Evolutionary conservation across 306 rosid genomes (phyloP), one percentile per base, ranked within the genome.

Genomic region (Inga oerstediana): DNA sequence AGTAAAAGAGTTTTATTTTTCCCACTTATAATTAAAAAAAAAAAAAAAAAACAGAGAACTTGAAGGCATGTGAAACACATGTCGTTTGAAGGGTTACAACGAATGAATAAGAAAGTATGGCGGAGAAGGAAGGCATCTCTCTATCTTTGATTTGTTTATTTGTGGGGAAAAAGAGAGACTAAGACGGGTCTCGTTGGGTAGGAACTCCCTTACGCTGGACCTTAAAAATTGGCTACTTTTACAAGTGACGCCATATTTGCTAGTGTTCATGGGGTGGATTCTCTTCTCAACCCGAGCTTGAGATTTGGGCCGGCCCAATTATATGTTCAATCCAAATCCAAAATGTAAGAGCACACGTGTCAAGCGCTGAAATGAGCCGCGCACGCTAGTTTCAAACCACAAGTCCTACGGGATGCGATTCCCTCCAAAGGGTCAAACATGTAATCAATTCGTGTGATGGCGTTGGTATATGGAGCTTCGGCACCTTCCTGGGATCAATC

Each of bases 351-450:
- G 22, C 8, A 19, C 62, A 54, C 62, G 62, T 19, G 62, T 54
- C 62, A 54, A 54, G 22, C 4, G 24, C 62, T 54, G 62, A 54
- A 54, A 54, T 8, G 66, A 24, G 45, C 82, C 91, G 81, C 97
- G 97, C 84, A 49, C 9, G 44, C 13, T 7, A 8, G 48, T 91
- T 87, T 82, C 59, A 87, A 91, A 78, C 94, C 97, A 86, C 89
- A 82, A 49, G 52, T 74, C 45, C 20, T 59, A 35, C 86, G 9
- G 86, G 86, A 73, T 84, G 75, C 68, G 75, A 27, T 90, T 94
- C 91, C 94, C 98, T 88, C 93, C 91, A 56, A 64, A 56, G 16
- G 15, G 16, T 10, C 22, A 0, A 37, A 1, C 7, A 34, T 5
- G 30, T 37, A 37, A 37, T 37, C 41, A 37, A 37, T 20, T 58